Evolutionary conservation across 108 stramenopile genomes (phyloP), one percentile per base, ranked within the genome.

Genomic region (Licmophora abbreviata): DNA sequence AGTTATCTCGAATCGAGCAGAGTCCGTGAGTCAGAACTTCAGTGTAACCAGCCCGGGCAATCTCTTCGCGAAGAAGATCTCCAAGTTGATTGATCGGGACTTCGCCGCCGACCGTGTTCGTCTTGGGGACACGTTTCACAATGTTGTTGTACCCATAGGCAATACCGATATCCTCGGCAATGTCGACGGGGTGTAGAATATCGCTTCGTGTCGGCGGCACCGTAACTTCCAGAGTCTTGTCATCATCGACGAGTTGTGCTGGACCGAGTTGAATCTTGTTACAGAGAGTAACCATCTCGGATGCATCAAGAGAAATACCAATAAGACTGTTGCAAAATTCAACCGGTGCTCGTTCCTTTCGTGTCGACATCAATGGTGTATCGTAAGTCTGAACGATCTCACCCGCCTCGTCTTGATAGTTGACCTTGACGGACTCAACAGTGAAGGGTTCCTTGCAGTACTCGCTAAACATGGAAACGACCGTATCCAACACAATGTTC

Each of bases 101-200:
- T 46, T 89, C 88, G 24, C 63, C 69, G 12, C 93, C 96, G 20
- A 88, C 83, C 20, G 92, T 88, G 47, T 67, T 55, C 11, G 94
- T 95, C 14, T 50, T 38, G 10, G 95, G 95, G 2, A 99, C 71
- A 25, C 62, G 80, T 62, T 88, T 91, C 65, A 68, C 74, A 60
- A 98, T 87, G 45, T 96, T 96, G 84, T 99, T 99, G 88, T 95
- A 99, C 7, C 99, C 99, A 60, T 85, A 97, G 26, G 99, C 96
- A 61, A 99, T 97, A 38, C 93, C 99, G 42, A 99, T 81, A 64
- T 99, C 99, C 73, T 99, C 99, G 38, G 94, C 85, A 58, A 99
- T 87, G 60, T 99, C 99, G 23, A 97, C 95, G 2, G 95, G 79
- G 56, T 99, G 99, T 26, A 99, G 58, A 51, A 99, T 92, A 61